A percentile compares a stretch with the other conserved stretches of the same genome.
Evolutionary conservation across 2,329 filamentous ascomycete species (phyloP).

Genomic region (Beauveria sp.): DNA sequence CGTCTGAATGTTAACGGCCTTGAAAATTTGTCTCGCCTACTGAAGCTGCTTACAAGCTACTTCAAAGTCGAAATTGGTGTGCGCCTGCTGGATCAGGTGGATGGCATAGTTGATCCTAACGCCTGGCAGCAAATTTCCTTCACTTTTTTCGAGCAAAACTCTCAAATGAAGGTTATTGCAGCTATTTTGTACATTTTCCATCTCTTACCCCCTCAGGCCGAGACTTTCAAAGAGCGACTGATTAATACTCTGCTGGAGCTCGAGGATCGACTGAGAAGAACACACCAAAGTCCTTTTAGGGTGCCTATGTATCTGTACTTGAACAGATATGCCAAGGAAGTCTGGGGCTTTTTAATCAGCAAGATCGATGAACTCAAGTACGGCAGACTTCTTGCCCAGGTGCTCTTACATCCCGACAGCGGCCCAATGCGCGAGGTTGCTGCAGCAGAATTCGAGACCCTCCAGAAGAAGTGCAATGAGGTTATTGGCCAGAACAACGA

Average conservation of each 20-base stretch:
- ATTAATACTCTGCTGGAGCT: slow-evolving; percentile 86
- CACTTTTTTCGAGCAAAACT: slow-evolving; percentile 85
- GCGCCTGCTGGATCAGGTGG: slow-evolving; percentile 87
- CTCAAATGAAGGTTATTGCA: slow-evolving; percentile 87
- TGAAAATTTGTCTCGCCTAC: slow-evolving; percentile 79
- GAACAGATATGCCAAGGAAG: slow-evolving; percentile 84
- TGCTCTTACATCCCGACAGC: slow-evolving; percentile 69
- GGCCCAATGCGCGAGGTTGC: slow-evolving; percentile 66
- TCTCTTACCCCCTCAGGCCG: slow-evolving; percentile 82
- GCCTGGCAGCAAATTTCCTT: slow-evolving; percentile 87
- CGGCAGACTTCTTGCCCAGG: slow-evolving; percentile 84
- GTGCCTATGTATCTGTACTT: slow-evolving; percentile 86
- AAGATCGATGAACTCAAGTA: slow-evolving; percentile 79
- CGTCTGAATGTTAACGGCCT: slow-evolving; percentile 81
- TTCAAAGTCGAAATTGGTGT: slow-evolving; percentile 98
- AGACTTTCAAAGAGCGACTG: slow-evolving; percentile 82
- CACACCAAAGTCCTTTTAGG: slow-evolving; percentile 85
- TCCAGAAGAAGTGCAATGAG: slow-evolving; percentile 62
- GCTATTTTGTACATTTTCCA: slow-evolving; percentile 97
- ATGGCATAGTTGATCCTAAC: slow-evolving; percentile 74
- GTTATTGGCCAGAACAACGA: slow-evolving; percentile 59
- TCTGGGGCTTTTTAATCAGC: slow-evolving; percentile 71
- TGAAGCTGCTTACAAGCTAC: slow-evolving; percentile 92
- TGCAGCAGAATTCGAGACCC: slow-evolving; percentile 61
- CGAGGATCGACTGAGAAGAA: slow-evolving; percentile 76